Conservation (phyloP, 208 protist genomes). For the Angomonas desouzai region DNA sequence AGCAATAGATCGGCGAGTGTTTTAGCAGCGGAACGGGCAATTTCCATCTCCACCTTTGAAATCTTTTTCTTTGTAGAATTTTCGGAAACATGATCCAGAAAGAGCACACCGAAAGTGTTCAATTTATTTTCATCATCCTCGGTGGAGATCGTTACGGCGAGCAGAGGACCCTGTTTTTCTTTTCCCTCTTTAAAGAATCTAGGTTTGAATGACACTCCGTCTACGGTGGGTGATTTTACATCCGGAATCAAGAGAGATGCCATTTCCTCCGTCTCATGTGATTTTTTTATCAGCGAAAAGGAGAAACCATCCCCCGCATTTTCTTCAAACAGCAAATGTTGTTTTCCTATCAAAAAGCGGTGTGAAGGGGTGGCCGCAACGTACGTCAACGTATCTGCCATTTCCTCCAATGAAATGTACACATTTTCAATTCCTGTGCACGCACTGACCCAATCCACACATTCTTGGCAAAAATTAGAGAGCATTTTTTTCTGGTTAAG, state of each 20-base stretch:
- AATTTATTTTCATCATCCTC: slow-evolving; percentile 11
- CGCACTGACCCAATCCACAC: slow-evolving; percentile 44
- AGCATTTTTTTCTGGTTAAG: slow-evolving; percentile 19
- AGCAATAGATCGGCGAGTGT: slow-evolving; percentile 40
- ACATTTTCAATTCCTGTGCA: slow-evolving; percentile 37
- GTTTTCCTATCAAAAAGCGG: slow-evolving; percentile 35
- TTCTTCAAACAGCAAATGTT: slow-evolving; percentile 23
- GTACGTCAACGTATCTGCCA: slow-evolving; percentile 18
- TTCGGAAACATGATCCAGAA: slow-evolving; percentile 34
- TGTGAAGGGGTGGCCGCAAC: slow-evolving; percentile 37
- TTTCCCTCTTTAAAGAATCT: slow-evolving; percentile 27
- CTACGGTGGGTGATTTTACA: slow-evolving; percentile 2
- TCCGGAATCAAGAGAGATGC: slow-evolving; percentile 22
- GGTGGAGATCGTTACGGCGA: slow-evolving; percentile 27
- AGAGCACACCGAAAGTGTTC: slow-evolving; percentile 35
- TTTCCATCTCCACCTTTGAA: slow-evolving; percentile 28
- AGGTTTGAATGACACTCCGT: not conserved
- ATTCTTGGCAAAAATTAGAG: slow-evolving; percentile 37
- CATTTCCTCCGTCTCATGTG: slow-evolving; percentile 1
- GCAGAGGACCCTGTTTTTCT: slow-evolving; percentile 28
- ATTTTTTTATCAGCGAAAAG: slow-evolving; percentile 22
- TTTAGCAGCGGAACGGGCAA: slow-evolving; percentile 30
- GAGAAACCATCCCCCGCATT: slow-evolving; percentile 25
- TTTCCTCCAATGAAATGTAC: slow-evolving; percentile 31
- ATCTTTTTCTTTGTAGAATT: slow-evolving; percentile 28